phyloP scores from a whole-genome alignment of 1,139 yeast species.

The Saccharomyces hybrid region DNA sequence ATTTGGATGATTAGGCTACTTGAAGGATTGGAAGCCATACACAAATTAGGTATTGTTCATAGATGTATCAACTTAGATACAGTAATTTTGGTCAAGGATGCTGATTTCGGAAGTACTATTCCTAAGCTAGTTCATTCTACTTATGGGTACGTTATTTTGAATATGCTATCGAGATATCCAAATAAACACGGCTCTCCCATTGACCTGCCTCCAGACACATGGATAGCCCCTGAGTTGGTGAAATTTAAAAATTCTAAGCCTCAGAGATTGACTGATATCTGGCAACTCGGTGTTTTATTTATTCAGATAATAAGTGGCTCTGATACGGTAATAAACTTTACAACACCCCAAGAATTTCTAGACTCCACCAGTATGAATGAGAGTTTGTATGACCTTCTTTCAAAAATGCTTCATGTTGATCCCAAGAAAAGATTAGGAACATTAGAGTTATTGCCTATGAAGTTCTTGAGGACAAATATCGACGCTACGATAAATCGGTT shows the following conservation, averaged over 20 bases:
- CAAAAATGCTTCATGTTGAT: constrained; percentile 55
- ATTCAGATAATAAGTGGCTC: constrained; percentile 63
- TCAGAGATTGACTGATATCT: constrained; percentile 79
- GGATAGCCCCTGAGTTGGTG: constrained; percentile 79
- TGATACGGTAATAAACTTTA: constrained; percentile 44
- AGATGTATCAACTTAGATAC: constrained; percentile 57
- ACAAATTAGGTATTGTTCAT: constrained; percentile 73
- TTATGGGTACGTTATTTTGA: constrained; percentile 57
- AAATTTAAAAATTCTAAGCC: constrained; percentile 38
- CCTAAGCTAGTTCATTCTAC: constrained; percentile 64
- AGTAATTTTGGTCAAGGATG: constrained; percentile 44
- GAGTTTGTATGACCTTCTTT: constrained; percentile 56
- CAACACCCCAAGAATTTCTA: constrained; percentile 56
- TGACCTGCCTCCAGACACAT: constrained; percentile 30
- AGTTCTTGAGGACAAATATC: constrained; percentile 67
- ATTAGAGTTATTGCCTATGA: constrained; percentile 72
- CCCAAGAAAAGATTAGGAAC: constrained; percentile 73
- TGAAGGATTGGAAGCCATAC: constrained; percentile 77
- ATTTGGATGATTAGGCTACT: constrained; percentile 82
- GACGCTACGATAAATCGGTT: constrained; percentile 28
- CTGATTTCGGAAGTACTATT: constrained; percentile 45
- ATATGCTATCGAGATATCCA: constrained; percentile 49
- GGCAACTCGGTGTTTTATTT: constrained; percentile 83
- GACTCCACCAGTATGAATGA: constrained; percentile 44
- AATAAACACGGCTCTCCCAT: constrained; percentile 29